Percentiles rank a stretch among this genome's conserved stretches.
phyloP scores from a whole-genome alignment of 768 basidiomycete genomes.

The Amanita polypyramis region DNA sequence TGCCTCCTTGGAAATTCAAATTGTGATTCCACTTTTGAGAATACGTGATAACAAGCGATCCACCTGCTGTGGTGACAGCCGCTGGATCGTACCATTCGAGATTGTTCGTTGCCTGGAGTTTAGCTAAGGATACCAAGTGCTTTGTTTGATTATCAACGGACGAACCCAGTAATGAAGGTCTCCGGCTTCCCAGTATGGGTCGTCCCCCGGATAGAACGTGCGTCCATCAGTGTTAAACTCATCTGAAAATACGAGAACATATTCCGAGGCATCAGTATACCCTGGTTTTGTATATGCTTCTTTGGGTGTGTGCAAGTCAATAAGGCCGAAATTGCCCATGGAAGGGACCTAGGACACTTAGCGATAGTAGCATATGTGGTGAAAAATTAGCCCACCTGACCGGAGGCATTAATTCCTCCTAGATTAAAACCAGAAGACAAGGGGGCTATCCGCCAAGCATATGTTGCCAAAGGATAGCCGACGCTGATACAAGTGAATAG shows the following conservation, averaged over 20 bases:
- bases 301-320: slow-evolving; percentile 50
- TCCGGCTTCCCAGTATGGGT: slow-evolving; percentile 78
- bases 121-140: neutral
- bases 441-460: neutral
- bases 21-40: slow-evolving; percentile 46
- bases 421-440: slow-evolving; percentile 21
- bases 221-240: slow-evolving; percentile 73
- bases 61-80: slow-evolving; percentile 58
- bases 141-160: neutral
- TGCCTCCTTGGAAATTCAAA: slow-evolving; percentile 55
- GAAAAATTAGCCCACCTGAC: slow-evolving; percentile 33
- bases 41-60: slow-evolving; percentile 64
- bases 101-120: slow-evolving; percentile 44
- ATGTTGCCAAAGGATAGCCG: slow-evolving; percentile 32
- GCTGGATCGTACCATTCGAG: slow-evolving; percentile 86
- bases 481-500: slow-evolving; percentile 19
- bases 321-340: slow-evolving; percentile 48
- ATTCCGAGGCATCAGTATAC: slow-evolving; percentile 43
- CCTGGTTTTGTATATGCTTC: slow-evolving; percentile 44
- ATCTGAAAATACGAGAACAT: slow-evolving; percentile 66
- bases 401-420: slow-evolving; percentile 56
- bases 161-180: slow-evolving; percentile 71
- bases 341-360: slow-evolving; percentile 43
- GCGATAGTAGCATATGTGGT: slow-evolving; percentile 15
- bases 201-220: slow-evolving; percentile 74